Evolutionary conservation across 257 asterid genomes (phyloP).

Genomic region (Solanum tacnaense): DNA sequence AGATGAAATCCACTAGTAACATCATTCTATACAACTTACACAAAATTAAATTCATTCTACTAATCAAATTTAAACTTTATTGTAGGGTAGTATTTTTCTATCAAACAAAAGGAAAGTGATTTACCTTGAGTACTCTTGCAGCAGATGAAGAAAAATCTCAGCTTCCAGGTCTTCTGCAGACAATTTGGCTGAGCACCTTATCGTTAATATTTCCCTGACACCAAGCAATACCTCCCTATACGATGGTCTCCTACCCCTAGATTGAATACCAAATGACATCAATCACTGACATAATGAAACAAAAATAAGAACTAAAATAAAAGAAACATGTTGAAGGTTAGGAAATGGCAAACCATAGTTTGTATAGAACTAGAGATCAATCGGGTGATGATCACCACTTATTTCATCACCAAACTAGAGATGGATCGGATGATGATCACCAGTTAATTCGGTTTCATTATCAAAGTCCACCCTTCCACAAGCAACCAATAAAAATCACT

Average conservation of each 20-base stretch:
- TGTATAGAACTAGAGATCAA: not conserved
- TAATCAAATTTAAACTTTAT: not conserved
- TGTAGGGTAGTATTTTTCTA: not conserved
- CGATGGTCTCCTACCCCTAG: slow-evolving; percentile 96
- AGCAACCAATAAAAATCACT: not conserved
- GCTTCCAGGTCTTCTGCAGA: slow-evolving; percentile 76
- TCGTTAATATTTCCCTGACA: slow-evolving; percentile 53
- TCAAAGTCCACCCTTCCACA: not conserved
- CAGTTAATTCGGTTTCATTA: not conserved
- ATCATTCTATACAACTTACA: not conserved
- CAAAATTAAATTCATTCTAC: not conserved
- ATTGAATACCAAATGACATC: slow-evolving; percentile 2
- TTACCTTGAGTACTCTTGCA: slow-evolving; percentile 80
- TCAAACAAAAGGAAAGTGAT: not conserved
- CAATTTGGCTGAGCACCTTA: slow-evolving; percentile 77
- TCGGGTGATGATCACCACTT: not conserved
- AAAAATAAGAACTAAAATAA: not conserved
- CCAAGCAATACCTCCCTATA: slow-evolving; percentile 75
- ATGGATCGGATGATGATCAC: not conserved
- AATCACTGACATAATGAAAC: not conserved
- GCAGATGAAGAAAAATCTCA: slow-evolving; percentile 87
- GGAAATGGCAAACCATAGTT: not conserved
- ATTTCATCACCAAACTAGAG: not conserved
- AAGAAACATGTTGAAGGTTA: not conserved
- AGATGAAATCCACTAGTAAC: not conserved